Evolutionary conservation across 2,329 filamentous ascomycete species (phyloP).

Genomic region (Plectosphaerella plurivora): DNA sequence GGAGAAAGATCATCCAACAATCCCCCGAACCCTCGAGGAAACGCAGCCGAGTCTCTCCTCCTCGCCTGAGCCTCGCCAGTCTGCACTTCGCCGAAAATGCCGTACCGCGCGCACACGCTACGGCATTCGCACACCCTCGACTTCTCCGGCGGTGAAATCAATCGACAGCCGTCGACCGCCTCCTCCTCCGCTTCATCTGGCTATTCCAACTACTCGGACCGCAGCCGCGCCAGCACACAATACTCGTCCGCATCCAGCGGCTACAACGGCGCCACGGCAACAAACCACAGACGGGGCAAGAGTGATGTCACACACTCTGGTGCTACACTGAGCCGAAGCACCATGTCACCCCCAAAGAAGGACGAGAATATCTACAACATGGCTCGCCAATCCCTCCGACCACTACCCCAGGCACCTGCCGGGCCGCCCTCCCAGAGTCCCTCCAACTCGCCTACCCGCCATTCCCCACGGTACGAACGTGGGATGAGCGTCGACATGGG

Average conservation of each 20-base stretch:
- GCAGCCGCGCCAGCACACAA: conserved; percentile 63
- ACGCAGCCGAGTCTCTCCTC: conserved; percentile 14
- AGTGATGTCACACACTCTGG: conserved; percentile 62
- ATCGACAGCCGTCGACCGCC: conserved; percentile 64
- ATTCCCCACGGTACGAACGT: conserved; percentile 41
- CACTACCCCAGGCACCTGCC: conserved; percentile 63
- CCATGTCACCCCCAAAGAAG: conserved; percentile 23
- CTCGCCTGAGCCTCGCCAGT: conserved; percentile 12
- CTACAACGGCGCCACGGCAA: conserved; percentile 37
- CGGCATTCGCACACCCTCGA: conserved; percentile 52
- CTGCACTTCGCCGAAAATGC: conserved; percentile 37
- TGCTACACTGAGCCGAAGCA: conserved; percentile 21
- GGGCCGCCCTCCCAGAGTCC: conserved; percentile 25
- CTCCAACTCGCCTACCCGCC: conserved; percentile 21
- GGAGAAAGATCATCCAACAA: conserved; percentile 1
- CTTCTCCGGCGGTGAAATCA: conserved; percentile 33
- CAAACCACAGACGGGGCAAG: conserved; percentile 64
- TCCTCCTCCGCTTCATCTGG: conserved; percentile 68
- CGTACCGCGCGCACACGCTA: conserved; percentile 53
- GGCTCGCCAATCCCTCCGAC: conserved; percentile 72
- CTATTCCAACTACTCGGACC: conserved; percentile 57
- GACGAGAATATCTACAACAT: conserved; percentile 63
- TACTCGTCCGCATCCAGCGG: conserved; percentile 68
- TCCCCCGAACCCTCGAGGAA: conserved; percentile 3
- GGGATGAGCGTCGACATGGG: conserved; percentile 63